Percentiles rank a stretch among this genome's conserved stretches.
phyloP scores from a whole-genome alignment of 208 protist species.

The Crithidia fasciculata region DNA sequence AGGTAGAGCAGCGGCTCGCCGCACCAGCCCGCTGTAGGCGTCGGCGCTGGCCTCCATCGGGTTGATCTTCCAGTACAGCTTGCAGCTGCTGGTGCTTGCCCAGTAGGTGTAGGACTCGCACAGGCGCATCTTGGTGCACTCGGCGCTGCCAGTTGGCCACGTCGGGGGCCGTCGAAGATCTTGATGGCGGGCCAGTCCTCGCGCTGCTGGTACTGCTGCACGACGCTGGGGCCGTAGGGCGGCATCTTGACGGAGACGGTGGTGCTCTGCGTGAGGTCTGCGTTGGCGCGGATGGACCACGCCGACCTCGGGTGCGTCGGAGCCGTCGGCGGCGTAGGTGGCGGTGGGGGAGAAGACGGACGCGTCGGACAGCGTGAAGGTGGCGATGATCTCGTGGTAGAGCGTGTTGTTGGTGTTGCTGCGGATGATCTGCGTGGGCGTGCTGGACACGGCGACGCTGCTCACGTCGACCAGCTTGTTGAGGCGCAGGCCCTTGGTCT shows the following conservation, averaged over 20 bases:
- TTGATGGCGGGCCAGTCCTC: constrained; percentile 34
- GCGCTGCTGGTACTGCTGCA: constrained; percentile 5
- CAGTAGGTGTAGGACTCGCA: constrained; percentile 39
- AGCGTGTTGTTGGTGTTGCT: constrained; percentile 19
- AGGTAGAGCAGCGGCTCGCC: constrained; percentile 44
- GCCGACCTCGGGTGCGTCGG: constrained; percentile 42
- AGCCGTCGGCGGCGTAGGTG: constrained; percentile 26
- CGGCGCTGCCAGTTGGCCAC: constrained; percentile 30
- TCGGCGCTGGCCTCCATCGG: background rate
- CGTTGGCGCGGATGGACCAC: constrained; percentile 33
- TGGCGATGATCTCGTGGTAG: constrained; percentile 51
- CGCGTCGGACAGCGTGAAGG: constrained; percentile 32
- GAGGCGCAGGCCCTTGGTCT: constrained; percentile 36
- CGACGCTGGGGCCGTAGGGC: constrained; percentile 9
- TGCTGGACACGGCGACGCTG: constrained; percentile 13
- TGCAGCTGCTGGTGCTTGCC: constrained; percentile 17
- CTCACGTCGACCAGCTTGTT: constrained; percentile 14
- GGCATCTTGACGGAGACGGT: constrained; percentile 43
- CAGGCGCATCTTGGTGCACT: constrained; percentile 35
- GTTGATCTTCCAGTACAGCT: constrained; percentile 35
- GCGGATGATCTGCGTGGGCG: constrained; percentile 19
- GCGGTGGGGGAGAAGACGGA: constrained; percentile 17
- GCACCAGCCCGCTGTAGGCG: constrained; percentile 29
- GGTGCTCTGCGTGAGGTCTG: constrained; percentile 19
- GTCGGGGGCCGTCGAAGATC: constrained; percentile 16